phyloP scores from a whole-genome alignment of 305 asterid genomes.

The Rubia occidens region DNA sequence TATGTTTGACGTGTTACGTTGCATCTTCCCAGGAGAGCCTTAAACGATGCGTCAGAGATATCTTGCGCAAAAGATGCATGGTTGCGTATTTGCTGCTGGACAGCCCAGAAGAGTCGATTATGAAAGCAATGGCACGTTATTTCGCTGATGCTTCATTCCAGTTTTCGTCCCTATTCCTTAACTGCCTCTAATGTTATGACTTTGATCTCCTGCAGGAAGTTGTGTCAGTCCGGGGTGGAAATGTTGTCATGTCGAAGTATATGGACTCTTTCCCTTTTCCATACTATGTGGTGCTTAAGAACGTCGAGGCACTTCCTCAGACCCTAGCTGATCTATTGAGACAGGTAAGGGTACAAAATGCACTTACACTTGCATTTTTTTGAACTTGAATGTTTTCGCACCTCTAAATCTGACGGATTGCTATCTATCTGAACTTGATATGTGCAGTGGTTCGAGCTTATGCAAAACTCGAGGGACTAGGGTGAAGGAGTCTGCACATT shows the following conservation, averaged over 20 bases:
- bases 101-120: constrained; percentile 56
- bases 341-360: constrained; percentile 45
- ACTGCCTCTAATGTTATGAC: constrained; percentile 8
- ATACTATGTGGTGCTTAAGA: constrained; percentile 65
- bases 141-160: background rate
- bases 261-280: constrained; percentile 89
- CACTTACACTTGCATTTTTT: background rate
- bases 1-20: background rate
- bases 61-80: constrained; percentile 69
- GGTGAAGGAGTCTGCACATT: background rate
- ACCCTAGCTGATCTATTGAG: constrained; percentile 83
- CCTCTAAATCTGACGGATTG: no score
- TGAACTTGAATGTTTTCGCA: background rate
- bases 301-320: constrained; percentile 82
- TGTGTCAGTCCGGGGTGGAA: constrained; percentile 30
- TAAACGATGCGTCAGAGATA: constrained; percentile 60
- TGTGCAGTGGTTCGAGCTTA: constrained; percentile 90
- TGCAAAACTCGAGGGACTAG: constrained; percentile 52
- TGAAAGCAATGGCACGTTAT: constrained; percentile 43
- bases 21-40: constrained; percentile 42
- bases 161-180: background rate
- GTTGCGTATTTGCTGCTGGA: constrained; percentile 79
- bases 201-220: constrained; percentile 43
- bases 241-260: constrained; percentile 36
- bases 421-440: constrained; percentile 11